Base-by-base conservation (phyloP, 768 basidiomycete genomes). In the Russula earlei region DNA sequence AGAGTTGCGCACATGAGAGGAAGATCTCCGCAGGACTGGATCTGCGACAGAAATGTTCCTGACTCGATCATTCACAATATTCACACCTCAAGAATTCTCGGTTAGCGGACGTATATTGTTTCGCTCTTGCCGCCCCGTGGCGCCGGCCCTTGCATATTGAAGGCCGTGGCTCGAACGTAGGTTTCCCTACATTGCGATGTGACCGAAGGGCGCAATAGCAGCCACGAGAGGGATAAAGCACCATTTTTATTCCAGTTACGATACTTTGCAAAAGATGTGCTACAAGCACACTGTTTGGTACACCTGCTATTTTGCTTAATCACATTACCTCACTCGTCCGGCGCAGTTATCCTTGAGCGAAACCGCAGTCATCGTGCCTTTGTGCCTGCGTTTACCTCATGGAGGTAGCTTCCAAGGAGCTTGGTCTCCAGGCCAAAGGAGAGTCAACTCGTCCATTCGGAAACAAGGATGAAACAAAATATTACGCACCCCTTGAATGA, bases 401-500 rank as follows among this genome's bases (percentile, higher is more conserved):
- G 50, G 33, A 34, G 58, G 24, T 46, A 53, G 41, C 57, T 58
- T 49, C 57, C 57, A 25, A 58, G 57, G 29, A 61, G 54, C 47
- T 49, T 54, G 33, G 56, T 44, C 45, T 52, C 42, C 2, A 33
- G 17, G 34, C 11, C 25, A 49, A 53, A 14, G 6, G 12, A 1
- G 25, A 17, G 11, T 54, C 36, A 49, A 11, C 4, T 29, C 25
- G 7, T 7, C 19, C 17, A n/a, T 25, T 24, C 41, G 11, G 15
- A 29, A 29, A 44, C 24, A 43, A n/a, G 24, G 17, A 1, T 49
- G 27, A 12, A 15, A 52, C 19, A 10, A 49, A 34, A 11, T 19
- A 19, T 44, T 17, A 67, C 82, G 68, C 70, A 86, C 90, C 65
- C 85, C 87, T 69, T 89, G 73, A 58, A 96, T 85, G 70, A 85